Evolutionary conservation across 768 basidiomycete genomes (phyloP).

Genomic region (Sporobolomyces pararoseus): DNA sequence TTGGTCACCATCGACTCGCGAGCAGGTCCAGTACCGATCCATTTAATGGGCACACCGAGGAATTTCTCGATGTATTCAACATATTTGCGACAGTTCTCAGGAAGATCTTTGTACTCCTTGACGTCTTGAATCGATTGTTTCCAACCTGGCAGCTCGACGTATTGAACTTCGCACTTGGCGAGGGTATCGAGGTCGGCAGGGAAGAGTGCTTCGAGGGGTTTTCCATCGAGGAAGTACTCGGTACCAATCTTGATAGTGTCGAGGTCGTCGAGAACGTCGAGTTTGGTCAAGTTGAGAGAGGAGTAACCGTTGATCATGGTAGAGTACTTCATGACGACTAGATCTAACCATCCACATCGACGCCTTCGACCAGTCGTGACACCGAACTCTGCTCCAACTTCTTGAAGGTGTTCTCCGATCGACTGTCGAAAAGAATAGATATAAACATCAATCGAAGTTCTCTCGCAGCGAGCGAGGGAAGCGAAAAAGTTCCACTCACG

Average conservation of each 20-base stretch:
- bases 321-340: constrained; percentile 90
- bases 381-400: constrained; percentile 87
- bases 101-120: constrained; percentile 68
- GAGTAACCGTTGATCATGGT: constrained; percentile 94
- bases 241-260: constrained; percentile 82
- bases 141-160: constrained; percentile 90
- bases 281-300: constrained; percentile 85
- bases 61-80: constrained; percentile 78
- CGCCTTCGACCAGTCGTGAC: constrained; percentile 86
- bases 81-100: constrained; percentile 78
- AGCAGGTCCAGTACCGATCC: constrained; percentile 84
- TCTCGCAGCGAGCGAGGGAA: not conserved
- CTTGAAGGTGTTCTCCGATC: constrained; percentile 80
- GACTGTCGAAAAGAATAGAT: constrained; percentile 55
- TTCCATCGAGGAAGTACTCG: constrained; percentile 71
- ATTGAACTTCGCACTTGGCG: constrained; percentile 73
- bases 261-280: constrained; percentile 83
- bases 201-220: constrained; percentile 70
- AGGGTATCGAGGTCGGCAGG: constrained; percentile 80
- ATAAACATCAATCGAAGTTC: too few relatives aligned
- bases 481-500: constrained; percentile 53
- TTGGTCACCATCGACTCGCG: constrained; percentile 25
- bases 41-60: constrained; percentile 70
- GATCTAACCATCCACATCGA: constrained; percentile 95
- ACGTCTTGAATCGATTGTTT: constrained; percentile 65